Conservation (phyloP, 805 yeast species). For the Wickerhamomyces chambardii region DNA sequence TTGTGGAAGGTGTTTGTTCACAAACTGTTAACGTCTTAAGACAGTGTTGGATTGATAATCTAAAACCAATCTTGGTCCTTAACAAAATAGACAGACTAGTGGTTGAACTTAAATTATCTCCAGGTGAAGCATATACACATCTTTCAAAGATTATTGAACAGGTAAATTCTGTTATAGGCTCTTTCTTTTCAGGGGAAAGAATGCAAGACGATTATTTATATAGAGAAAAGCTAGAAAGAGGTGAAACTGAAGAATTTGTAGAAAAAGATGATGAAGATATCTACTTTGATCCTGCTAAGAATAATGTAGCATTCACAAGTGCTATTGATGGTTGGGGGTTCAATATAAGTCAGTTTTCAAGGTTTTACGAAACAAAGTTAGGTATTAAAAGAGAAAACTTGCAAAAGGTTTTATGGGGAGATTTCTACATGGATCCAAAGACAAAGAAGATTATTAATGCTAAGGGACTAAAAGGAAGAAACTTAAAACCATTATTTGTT, state of each 20-base stretch:
- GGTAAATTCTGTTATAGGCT: slow-evolving; percentile 90
- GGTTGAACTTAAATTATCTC: slow-evolving; percentile 71
- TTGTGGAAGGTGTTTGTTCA: slow-evolving; percentile 96
- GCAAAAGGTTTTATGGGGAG: slow-evolving; percentile 93
- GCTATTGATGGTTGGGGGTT: slow-evolving; percentile 99
- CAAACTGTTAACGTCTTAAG: slow-evolving; percentile 93
- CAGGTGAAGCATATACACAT: slow-evolving; percentile 81
- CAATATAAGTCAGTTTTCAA: slow-evolving; percentile 79
- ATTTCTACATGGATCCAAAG: slow-evolving; percentile 81
- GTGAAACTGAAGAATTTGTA: slow-evolving; percentile 41
- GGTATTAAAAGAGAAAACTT: slow-evolving; percentile 77
- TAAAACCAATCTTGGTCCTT: slow-evolving; percentile 80
- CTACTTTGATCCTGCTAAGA: slow-evolving; percentile 80
- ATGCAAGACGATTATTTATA: slow-evolving; percentile 79
- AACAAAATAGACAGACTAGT: slow-evolving; percentile 88
- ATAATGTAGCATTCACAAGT: slow-evolving; percentile 83
- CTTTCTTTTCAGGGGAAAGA: slow-evolving; percentile 87
- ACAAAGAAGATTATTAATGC: slow-evolving; percentile 72
- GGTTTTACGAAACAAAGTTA: slow-evolving; percentile 73
- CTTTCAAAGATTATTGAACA: slow-evolving; percentile 76
- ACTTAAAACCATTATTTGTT: slow-evolving; percentile 76
- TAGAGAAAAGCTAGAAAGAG: slow-evolving; percentile 52
- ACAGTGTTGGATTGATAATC: slow-evolving; percentile 91
- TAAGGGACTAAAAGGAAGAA: slow-evolving; percentile 52
- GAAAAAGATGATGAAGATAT: slow-evolving; percentile 76